Base-by-base conservation (phyloP, 352 stramenopile species). In the Phytophthora kernoviae region DNA sequence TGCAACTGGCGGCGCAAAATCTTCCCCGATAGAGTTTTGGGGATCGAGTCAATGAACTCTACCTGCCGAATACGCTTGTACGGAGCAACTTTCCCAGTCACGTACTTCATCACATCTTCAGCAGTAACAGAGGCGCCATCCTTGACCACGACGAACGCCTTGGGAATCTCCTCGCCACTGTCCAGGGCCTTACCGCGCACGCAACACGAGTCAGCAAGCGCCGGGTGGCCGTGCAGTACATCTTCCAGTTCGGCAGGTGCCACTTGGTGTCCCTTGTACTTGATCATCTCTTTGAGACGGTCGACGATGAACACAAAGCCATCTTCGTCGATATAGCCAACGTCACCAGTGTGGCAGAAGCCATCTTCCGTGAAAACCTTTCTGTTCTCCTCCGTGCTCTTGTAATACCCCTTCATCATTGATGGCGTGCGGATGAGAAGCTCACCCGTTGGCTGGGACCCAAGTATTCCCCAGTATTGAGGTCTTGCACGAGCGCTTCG, bases 231-330 rank as follows among this genome's bases (percentile, higher is more conserved):
- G 10, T 96, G 75, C 2, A 98, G 40, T 7, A 97, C 64, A 20
- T 92, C 91, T 70, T 98, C 94, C 18, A 98, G 73, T 65, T 98
- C 94, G 0, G 91, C 92, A 12, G 93, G 94, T 9, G 91, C 85
- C 11, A 98, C 77, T 66, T 96, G 91, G 47, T 94, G 93, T 1
- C 93, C 94, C 57, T 96, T 96, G 58, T 96, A 92, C 77, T 98
- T 98, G 73, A 98, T 98, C 36, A 98, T 75, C 68, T 98, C 93
- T 79, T 98, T 98, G 27, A 96, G 70, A n/a, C 93, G 73, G 67
- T 98, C 94, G 0, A 90, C 88, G 46, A 98, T 96, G 58, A 89
- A 97, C 22, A 98, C 83, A 61, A 79, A 97, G 0, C 90, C 92
- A 43, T 98, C 88, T 12, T 93, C 77, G 55, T 98, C 92, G 55